These are phyloP conservation scores for Litsea cubeba DNA, from an alignment of 164 flowering plant genomes.

Conservation along the genomic window DNA sequence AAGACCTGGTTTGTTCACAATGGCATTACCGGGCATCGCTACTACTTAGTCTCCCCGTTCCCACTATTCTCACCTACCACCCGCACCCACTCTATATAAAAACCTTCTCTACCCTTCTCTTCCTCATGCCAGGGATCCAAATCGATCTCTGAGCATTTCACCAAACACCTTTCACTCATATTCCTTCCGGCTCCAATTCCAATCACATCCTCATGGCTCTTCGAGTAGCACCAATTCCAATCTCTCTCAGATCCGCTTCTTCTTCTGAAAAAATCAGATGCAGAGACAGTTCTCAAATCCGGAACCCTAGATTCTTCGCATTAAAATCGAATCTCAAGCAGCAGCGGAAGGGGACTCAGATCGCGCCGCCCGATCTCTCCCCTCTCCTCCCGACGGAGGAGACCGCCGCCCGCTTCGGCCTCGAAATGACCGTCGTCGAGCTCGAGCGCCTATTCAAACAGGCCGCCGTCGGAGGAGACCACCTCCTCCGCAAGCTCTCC, in stretches of 20 bases:
- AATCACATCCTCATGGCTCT: conserved; percentile 5
- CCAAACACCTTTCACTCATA: background rate
- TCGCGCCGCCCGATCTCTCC: background rate
- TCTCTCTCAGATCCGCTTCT: background rate
- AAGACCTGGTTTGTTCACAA: too few relatives aligned
- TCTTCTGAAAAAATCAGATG: background rate
- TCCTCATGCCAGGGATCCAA: conserved; percentile 9
- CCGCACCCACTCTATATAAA: background rate
- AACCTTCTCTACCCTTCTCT: background rate
- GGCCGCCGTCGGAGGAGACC: background rate
- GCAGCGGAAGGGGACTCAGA: background rate
- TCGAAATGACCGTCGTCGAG: conserved; percentile 10
- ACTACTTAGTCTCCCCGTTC: background rate
- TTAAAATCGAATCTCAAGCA: conserved; percentile 5
- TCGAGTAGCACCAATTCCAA: background rate
- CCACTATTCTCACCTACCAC: background rate
- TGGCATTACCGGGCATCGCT: background rate
- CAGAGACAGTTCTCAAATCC: background rate
- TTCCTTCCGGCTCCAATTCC: background rate
- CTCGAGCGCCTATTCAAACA: conserved; percentile 21
- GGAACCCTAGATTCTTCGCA: too few relatives aligned
- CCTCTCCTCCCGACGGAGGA: background rate
- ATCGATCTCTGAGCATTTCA: conserved; percentile 6
- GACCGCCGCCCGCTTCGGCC: conserved; percentile 4
- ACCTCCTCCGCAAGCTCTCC: background rate